These are phyloP conservation scores for Sungouiozyma ichnusensis DNA, from an alignment of 805 yeast species.

Conservation along the genomic window DNA sequence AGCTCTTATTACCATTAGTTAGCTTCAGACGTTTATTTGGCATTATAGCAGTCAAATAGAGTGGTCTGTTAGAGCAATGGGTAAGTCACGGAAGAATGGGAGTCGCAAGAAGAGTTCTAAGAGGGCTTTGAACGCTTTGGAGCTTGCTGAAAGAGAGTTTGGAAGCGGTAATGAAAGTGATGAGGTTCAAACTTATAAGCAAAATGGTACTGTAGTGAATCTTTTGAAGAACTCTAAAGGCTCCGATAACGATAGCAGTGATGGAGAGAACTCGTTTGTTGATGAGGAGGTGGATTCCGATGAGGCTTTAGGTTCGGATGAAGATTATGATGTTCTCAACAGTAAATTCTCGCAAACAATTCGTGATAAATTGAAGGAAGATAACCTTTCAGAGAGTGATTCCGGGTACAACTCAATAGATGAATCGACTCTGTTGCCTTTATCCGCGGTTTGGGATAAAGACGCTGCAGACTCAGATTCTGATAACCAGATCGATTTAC, in stretches of 20 bases:
- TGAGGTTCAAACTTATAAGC: slow-evolving; percentile 16
- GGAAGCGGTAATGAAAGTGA: slow-evolving; percentile 24
- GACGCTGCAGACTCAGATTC: slow-evolving; percentile 38
- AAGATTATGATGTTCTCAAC: slow-evolving; percentile 52
- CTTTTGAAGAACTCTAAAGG: slow-evolving; percentile 20
- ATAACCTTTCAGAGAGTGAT: slow-evolving; percentile 28
- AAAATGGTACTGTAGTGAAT: slow-evolving; percentile 32
- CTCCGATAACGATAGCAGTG: slow-evolving; percentile 12
- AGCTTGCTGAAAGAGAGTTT: slow-evolving; percentile 36
- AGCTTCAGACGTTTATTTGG: too few relatives aligned
- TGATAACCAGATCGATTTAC: slow-evolving; percentile 10
- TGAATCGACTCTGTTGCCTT: slow-evolving; percentile 60
- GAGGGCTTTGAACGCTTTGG: slow-evolving; percentile 42
- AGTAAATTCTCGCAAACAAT: slow-evolving; percentile 61
- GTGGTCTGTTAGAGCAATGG: neutral
- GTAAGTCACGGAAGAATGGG: neutral
- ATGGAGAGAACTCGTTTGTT: slow-evolving; percentile 32
- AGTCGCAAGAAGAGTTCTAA: slow-evolving; percentile 10
- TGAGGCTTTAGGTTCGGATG: slow-evolving; percentile 79
- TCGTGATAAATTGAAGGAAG: slow-evolving; percentile 43
- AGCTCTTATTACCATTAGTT: too few relatives aligned
- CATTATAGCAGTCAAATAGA: too few relatives aligned
- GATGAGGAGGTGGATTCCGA: slow-evolving; percentile 75
- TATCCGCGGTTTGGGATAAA: slow-evolving; percentile 85
- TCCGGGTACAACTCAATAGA: slow-evolving; percentile 66